Evolutionary conservation across 768 basidiomycete species (phyloP).

Genomic region (Russula virescens): DNA sequence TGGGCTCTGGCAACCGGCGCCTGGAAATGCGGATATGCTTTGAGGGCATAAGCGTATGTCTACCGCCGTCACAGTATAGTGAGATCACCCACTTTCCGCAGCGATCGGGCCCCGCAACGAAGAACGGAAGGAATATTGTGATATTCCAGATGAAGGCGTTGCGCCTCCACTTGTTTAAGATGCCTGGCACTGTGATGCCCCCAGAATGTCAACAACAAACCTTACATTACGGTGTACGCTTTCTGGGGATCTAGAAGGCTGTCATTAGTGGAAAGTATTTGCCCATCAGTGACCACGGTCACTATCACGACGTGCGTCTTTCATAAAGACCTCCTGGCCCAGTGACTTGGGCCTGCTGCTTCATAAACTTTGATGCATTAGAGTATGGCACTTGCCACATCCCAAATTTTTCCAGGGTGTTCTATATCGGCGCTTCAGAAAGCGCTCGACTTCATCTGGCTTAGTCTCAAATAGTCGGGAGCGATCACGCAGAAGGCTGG

Average conservation of each 20-base stretch:
- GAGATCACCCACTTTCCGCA: background rate
- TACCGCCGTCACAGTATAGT: background rate
- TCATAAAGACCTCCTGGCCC: background rate
- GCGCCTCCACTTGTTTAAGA: background rate
- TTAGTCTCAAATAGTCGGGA: background rate
- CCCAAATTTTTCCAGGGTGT: background rate
- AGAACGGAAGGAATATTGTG: background rate
- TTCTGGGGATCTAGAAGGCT: background rate
- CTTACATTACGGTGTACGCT: background rate
- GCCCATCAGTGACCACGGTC: background rate
- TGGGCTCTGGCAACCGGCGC: constrained; percentile 50
- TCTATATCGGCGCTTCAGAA: background rate
- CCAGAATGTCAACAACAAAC: background rate
- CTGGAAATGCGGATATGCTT: constrained; percentile 43
- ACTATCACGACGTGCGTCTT: background rate
- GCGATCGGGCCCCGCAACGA: background rate
- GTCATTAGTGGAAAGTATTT: background rate
- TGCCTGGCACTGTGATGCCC: background rate
- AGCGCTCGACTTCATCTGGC: background rate
- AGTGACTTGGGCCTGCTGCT: background rate
- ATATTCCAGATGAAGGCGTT: background rate
- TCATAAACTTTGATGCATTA: background rate
- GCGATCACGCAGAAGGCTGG: background rate
- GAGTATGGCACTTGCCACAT: background rate
- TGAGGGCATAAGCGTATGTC: constrained; percentile 41